phyloP scores from a whole-genome alignment of 306 rosid genomes.

The Vigna angularis region DNA sequence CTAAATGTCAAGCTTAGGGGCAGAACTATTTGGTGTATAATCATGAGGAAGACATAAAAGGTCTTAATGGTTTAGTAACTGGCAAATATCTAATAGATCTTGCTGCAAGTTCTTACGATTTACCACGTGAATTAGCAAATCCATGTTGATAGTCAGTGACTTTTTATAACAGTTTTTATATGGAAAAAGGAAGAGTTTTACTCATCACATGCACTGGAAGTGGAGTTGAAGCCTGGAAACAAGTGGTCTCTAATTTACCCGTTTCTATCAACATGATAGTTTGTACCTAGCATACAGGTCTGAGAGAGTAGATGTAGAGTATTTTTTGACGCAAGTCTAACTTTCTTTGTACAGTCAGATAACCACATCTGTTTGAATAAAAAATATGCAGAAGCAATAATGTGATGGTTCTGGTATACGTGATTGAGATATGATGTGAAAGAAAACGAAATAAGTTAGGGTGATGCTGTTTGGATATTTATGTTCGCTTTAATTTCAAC shows the following conservation, averaged over 20 bases:
- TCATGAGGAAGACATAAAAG: not conserved
- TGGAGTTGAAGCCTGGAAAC: constrained; percentile 6
- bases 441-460: too few species aligned
- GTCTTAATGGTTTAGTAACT: constrained; percentile 4
- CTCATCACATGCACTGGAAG: not conserved
- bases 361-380: too few species aligned
- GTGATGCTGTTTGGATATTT: constrained; percentile 9
- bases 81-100: constrained; percentile 3
- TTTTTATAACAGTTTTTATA: not conserved
- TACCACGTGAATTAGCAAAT: constrained; percentile 2
- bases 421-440: too few species aligned
- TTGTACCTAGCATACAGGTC: not conserved
- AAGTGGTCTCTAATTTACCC: constrained; percentile 2
- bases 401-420: too few species aligned
- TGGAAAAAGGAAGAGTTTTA: not conserved
- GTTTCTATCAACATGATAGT: not conserved
- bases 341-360: too few species aligned
- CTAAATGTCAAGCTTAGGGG: not conserved
- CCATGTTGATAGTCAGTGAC: not conserved
- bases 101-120: constrained; percentile 33
- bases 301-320: not conserved
- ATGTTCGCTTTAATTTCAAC: not conserved
- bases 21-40: constrained; percentile 12
- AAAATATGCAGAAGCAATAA: too few species aligned
- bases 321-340: too few species aligned